Conservation (phyloP, 148 eudicot genomes). For the Camellia japonica region DNA sequence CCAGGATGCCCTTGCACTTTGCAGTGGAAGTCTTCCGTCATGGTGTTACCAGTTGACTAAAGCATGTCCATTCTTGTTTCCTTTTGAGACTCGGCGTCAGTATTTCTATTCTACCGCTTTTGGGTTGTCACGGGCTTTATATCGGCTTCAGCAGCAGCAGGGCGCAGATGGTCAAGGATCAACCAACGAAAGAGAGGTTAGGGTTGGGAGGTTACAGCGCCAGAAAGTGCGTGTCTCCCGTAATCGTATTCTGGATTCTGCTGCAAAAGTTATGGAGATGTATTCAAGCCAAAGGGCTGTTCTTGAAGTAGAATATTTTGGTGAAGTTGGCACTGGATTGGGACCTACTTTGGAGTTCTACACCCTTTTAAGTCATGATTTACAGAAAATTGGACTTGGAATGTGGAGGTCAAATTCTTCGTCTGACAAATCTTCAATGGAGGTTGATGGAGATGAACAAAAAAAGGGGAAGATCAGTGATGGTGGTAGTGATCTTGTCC, state of each 20-base stretch:
- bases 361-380: conserved; percentile 88
- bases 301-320: conserved; percentile 98
- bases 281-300: conserved; percentile 98
- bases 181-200: conserved; percentile 69
- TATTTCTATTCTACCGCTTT: conserved; percentile 97
- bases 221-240: conserved; percentile 98
- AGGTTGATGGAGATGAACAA: conserved; percentile 41
- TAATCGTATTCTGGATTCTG: conserved; percentile 91
- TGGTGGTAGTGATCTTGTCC: conserved; percentile 49
- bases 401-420: conserved; percentile 82
- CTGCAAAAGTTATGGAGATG: conserved; percentile 99
- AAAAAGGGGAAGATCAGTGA: conserved; percentile 30
- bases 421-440: conserved; percentile 43
- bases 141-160: conserved; percentile 95
- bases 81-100: conserved; percentile 92
- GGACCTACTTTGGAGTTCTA: conserved; percentile 98
- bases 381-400: conserved; percentile 72
- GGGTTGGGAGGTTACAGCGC: conserved; percentile 92
- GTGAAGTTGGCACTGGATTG: conserved; percentile 98
- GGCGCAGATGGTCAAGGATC: conserved; percentile 92
- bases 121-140: conserved; percentile 87
- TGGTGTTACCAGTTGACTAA: conserved; percentile 98
- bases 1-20: conserved; percentile 96
- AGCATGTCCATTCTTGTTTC: conserved; percentile 95
- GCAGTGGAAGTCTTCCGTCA: conserved; percentile 96